A percentile compares a stretch with the other conserved stretches of the same genome.
These are phyloP conservation scores for Fusarium musae DNA, from an alignment of 2,329 filamentous ascomycete genomes.

Conservation along the genomic window DNA sequence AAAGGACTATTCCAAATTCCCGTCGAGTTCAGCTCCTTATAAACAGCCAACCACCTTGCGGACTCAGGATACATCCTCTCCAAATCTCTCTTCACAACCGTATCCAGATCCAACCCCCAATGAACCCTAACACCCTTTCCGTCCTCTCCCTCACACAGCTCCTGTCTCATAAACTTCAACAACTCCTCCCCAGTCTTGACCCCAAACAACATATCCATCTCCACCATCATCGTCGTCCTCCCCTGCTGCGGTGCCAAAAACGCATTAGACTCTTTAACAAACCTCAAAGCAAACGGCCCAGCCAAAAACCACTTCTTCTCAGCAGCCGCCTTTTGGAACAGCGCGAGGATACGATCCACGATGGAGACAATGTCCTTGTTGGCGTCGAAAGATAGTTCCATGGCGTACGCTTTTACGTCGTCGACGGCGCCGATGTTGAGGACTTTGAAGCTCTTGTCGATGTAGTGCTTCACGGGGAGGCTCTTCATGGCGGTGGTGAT, in stretches of 20 bases:
- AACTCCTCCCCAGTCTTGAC: background rate
- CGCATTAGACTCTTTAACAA: background rate
- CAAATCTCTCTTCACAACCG: background rate
- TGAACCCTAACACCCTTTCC: background rate
- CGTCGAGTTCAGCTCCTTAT: background rate
- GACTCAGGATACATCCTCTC: background rate
- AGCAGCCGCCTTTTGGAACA: background rate
- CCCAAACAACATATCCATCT: slow-evolving; percentile 8
- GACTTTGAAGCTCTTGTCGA: slow-evolving; percentile 1
- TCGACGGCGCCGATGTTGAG: background rate
- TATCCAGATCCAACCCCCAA: background rate
- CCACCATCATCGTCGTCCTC: slow-evolving; percentile 3
- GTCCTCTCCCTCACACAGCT: accelerated
- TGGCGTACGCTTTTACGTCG: background rate
- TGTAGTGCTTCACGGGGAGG: background rate
- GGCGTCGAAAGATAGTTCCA: background rate
- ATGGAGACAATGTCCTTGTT: background rate
- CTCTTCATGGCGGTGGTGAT: background rate
- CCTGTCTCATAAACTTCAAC: background rate
- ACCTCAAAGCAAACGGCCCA: background rate
- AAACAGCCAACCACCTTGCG: background rate
- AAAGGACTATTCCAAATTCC: background rate
- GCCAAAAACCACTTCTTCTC: background rate
- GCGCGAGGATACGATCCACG: background rate
- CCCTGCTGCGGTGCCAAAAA: background rate